Percentiles rank a stretch among this genome's conserved stretches.
phyloP scores from a whole-genome alignment of 768 basidiomycete genomes.

The Amanita rubescens region DNA sequence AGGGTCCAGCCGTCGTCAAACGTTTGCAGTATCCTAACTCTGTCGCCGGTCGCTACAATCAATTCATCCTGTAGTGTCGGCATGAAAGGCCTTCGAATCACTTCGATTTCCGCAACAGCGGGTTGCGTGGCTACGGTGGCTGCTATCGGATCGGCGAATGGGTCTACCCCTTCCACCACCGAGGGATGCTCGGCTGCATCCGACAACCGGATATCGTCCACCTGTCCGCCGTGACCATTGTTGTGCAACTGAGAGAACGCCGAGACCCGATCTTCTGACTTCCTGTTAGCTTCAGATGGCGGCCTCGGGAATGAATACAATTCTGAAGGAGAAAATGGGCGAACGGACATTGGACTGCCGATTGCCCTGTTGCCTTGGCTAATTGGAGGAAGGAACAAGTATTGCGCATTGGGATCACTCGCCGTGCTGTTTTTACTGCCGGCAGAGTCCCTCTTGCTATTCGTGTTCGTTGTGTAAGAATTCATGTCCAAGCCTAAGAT shows the following conservation, averaged over 20 bases:
- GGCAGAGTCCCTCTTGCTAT: neutral
- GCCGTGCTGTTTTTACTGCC: constrained; percentile 4
- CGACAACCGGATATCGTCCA: neutral
- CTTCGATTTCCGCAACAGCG: constrained; percentile 36
- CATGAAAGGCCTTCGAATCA: constrained; percentile 47
- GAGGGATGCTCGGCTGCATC: neutral
- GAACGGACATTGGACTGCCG: constrained; percentile 52
- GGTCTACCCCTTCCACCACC: neutral
- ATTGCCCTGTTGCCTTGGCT: constrained; percentile 19
- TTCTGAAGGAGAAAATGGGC: constrained; percentile 61
- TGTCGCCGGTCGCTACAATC: constrained; percentile 40
- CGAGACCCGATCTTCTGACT: constrained; percentile 16
- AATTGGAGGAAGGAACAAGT: constrained; percentile 25
- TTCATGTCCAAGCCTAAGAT: constrained; percentile 28
- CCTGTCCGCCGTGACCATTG: neutral
- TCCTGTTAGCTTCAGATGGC: constrained; percentile 21
- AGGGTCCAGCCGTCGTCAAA: constrained; percentile 72
- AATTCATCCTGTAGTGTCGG: constrained; percentile 57
- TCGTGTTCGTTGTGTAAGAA: too few species aligned
- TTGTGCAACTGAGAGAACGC: neutral
- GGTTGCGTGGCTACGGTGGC: constrained; percentile 1
- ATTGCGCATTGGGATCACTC: constrained; percentile 32
- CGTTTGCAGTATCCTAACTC: constrained; percentile 41
- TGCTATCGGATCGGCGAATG: neutral
- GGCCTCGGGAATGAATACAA: constrained; percentile 66